Conservation (phyloP, 306 rosid species). For the Cyclanthera cordifolia region DNA sequence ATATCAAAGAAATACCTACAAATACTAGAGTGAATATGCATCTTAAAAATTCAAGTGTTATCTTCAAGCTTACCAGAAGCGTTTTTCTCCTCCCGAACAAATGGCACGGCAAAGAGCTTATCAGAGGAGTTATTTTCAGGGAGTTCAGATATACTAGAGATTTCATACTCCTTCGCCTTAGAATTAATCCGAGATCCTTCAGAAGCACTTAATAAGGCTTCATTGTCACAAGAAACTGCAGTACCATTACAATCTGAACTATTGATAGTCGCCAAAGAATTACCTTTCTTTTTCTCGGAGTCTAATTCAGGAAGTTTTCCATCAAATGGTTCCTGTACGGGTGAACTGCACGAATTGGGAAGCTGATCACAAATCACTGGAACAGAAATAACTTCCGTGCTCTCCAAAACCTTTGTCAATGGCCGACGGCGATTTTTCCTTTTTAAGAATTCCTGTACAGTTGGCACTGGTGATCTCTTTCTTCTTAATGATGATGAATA, state of each 20-base stretch:
- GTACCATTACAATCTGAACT: slow-evolving; percentile 26
- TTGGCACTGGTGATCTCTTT: slow-evolving; percentile 70
- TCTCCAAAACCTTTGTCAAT: slow-evolving; percentile 84
- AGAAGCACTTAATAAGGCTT: slow-evolving; percentile 32
- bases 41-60: not conserved
- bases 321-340: slow-evolving; percentile 24
- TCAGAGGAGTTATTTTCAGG: slow-evolving; percentile 45
- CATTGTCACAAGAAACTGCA: slow-evolving; percentile 45
- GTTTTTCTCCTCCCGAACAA: slow-evolving; percentile 51
- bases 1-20: too few relatives aligned
- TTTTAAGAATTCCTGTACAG: slow-evolving; percentile 55
- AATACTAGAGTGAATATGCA: not conserved
- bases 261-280: slow-evolving; percentile 17
- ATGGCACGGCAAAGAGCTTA: slow-evolving; percentile 53
- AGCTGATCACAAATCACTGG: slow-evolving; percentile 59
- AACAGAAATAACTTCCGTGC: slow-evolving; percentile 76
- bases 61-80: slow-evolving; percentile 40
- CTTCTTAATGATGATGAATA: slow-evolving; percentile 50
- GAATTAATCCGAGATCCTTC: slow-evolving; percentile 32
- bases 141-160: slow-evolving; percentile 28
- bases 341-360: slow-evolving; percentile 47
- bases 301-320: slow-evolving; percentile 39
- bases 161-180: slow-evolving; percentile 38
- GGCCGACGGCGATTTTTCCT: slow-evolving; percentile 66
- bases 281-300: slow-evolving; percentile 34